Evolutionary conservation across 163 green algal species (phyloP).

Genomic region (Prototheca wickerhamii): DNA sequence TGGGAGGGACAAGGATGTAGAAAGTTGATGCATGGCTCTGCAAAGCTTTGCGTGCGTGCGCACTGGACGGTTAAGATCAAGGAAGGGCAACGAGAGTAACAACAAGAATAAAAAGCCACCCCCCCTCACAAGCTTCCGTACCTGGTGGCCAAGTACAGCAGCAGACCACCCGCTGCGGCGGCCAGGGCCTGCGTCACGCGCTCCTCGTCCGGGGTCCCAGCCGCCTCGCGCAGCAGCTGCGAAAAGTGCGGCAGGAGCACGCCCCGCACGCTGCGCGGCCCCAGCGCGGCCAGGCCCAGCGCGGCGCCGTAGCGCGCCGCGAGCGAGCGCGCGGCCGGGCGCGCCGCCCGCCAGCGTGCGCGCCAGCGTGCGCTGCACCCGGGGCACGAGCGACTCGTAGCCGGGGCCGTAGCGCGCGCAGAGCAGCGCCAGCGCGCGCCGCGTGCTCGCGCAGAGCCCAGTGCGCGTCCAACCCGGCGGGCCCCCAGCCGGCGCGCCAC

Average conservation of each 20-base stretch:
- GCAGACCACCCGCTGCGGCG: neutral
- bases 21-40: no score
- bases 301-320: neutral
- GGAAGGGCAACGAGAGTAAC: neutral
- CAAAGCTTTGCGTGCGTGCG: no score
- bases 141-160: no score
- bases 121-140: no score
- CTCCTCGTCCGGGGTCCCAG: neutral
- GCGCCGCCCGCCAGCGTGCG: neutral
- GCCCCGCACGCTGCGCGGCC: constrained; percentile 1
- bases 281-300: constrained; percentile 4
- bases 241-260: neutral
- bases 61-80: no score
- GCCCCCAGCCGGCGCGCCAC: neutral
- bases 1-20: no score
- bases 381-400: neutral
- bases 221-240: neutral
- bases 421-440: neutral
- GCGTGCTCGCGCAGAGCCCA: neutral
- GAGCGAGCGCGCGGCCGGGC: neutral
- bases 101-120: neutral
- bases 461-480: neutral
- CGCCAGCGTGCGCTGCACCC: neutral
- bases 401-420: neutral
- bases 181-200: neutral